Base-by-base conservation (phyloP, 805 yeast species). In the Candida vaughaniae region DNA sequence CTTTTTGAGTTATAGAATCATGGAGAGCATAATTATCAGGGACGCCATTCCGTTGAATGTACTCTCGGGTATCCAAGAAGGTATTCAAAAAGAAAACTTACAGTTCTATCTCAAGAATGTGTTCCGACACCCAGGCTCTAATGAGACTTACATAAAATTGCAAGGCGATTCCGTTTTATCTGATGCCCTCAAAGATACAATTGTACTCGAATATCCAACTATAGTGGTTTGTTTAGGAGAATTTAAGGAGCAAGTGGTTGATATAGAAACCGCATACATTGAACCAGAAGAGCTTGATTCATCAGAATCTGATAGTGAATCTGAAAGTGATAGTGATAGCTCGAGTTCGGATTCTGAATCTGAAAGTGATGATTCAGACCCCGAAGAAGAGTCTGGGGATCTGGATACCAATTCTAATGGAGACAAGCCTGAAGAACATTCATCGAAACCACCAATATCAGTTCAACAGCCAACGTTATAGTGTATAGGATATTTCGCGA, bases 201-300 rank as follows among this genome's bases (percentile, higher is more conserved):
- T 79, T 0, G 85, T 88, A 0, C 68, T 87, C 23, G 96, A 88
- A 53, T 88, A 75, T 47, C 95, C 96, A 0, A 82, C 89, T 0
- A 64, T 88, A 4, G 70, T 65, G 38, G 65, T 83, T 1, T 62
- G 73, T 39, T 40, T 16, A 43, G 40, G 10, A 16, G 32, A 12
- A 31, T 50, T 14, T 57, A 69, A 27, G 32, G 48, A 9, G 60
- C 58, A 0, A 53, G 44, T 38, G 48, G 43, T 42, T 3, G 42
- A 25, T 12, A 6, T 32, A 5, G 42, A 38, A 1, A 29, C 27
- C 6, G 55, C 43, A 48, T 44, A 25, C 29, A 26, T 30, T 5
- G 31, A 19, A n/a, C 10, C 26, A 6, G 31, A 34, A 16, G 11
- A n/a, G 3, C 32, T 29, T n/a, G 12, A 27, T 18, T 8, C 18